phyloP scores from a whole-genome alignment of 2,329 filamentous ascomycete genomes.

The Sclerotinia glacialis region DNA sequence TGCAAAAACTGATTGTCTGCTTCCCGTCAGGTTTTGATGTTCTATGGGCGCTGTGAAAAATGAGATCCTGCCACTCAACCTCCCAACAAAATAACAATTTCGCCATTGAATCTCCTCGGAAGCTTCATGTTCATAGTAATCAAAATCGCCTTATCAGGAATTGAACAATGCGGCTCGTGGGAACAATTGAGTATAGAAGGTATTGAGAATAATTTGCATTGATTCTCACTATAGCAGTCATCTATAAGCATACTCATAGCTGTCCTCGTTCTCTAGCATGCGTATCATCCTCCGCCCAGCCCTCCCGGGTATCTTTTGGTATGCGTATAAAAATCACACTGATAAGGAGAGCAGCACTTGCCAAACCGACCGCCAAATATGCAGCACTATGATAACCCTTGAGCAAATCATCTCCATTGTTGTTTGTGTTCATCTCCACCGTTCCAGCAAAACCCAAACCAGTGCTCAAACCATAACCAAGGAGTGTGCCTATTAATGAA shows the following conservation, averaged over 20 bases:
- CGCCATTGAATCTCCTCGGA: too few species aligned
- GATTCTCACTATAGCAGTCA: neutral
- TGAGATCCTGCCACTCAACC: too few species aligned
- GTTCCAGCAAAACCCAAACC: slow-evolving; percentile 47
- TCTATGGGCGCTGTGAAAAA: too few species aligned
- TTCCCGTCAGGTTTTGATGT: too few species aligned
- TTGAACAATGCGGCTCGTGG: neutral
- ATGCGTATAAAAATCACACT: slow-evolving; percentile 44
- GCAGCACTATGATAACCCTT: slow-evolving; percentile 43
- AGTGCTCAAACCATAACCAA: slow-evolving; percentile 44
- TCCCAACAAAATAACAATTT: too few species aligned
- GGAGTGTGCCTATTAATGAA: slow-evolving; percentile 47
- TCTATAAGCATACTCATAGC: neutral
- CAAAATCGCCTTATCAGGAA: neutral
- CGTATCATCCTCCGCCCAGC: slow-evolving; percentile 35
- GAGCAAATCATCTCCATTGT: slow-evolving; percentile 31
- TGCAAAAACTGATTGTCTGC: too few species aligned
- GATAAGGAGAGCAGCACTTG: slow-evolving; percentile 40
- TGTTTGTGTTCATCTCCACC: slow-evolving; percentile 37
- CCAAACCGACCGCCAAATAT: slow-evolving; percentile 44
- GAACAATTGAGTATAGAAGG: neutral
- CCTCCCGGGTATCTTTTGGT: slow-evolving; percentile 43
- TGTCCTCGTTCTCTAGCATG: slow-evolving; percentile 8
- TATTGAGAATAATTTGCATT: neutral
- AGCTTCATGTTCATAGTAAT: too few species aligned